Conservation (phyloP, 1,284 basidiomycete species). For the Ganoderma leucocontextum region DNA sequence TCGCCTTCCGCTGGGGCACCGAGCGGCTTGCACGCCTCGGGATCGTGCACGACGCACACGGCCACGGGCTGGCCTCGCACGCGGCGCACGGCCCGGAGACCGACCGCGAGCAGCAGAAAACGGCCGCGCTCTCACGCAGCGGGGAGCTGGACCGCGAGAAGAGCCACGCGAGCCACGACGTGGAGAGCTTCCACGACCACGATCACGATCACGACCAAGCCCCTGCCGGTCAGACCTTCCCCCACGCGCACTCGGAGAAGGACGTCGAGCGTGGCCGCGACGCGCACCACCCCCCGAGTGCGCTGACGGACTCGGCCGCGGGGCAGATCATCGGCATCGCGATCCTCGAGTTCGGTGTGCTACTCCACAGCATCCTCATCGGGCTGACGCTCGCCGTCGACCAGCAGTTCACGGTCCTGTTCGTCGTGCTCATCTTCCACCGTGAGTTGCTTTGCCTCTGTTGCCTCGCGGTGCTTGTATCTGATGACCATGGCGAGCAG, state of each 20-base stretch:
- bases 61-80: constrained; percentile 71
- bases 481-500: constrained; percentile 45
- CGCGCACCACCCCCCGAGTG: constrained; percentile 24
- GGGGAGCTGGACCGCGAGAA: neutral
- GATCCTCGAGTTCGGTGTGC: constrained; percentile 92
- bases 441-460: constrained; percentile 54
- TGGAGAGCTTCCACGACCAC: neutral
- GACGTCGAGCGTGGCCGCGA: constrained; percentile 24
- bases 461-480: neutral
- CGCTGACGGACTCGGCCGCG: constrained; percentile 50
- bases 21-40: constrained; percentile 66
- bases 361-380: constrained; percentile 90
- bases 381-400: constrained; percentile 94
- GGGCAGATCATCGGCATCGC: constrained; percentile 88
- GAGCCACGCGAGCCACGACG: neutral
- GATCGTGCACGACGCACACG: constrained; percentile 67
- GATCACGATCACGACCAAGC: constrained; percentile 6
- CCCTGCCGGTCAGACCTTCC: constrained; percentile 12
- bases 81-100: constrained; percentile 76
- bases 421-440: constrained; percentile 92
- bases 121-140: neutral
- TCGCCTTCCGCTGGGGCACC: constrained; percentile 85
- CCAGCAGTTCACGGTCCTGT: constrained; percentile 82
- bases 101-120: constrained; percentile 19
- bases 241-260: constrained; percentile 26